Evolutionary conservation across 2,329 filamentous ascomycete species (phyloP), one percentile per base, ranked within the genome.

Genomic region (Fusarium beomiforme): DNA sequence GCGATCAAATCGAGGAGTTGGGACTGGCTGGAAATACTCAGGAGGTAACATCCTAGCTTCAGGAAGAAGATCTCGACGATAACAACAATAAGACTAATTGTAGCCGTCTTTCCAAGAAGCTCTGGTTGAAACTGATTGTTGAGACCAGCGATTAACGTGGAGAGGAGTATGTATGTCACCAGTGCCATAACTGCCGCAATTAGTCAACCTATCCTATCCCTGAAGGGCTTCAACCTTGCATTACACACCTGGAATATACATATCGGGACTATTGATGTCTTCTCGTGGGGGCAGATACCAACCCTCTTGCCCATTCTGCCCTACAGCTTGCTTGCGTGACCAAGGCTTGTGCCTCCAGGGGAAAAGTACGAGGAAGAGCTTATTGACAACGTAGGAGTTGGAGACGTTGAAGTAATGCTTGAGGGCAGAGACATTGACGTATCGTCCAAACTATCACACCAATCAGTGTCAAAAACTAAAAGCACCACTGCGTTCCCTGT

Each of bases 321-420:
- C 90, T 61, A 91, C 87, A 61, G 91, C 86, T 80, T 97, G 93
- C 81, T 97, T 94, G 73, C 97, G 92, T 67, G 94, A 97, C 96
- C 96, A 99, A 9, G 95, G 95, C 84, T 95, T 95, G 83, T 99
- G 97, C 75, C 95, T 89, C 95, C 96, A 99, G 58, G 96, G 96
- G 82, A 98, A 97, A 67, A 99, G 90, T 64, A 99, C 95, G 64
- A 99, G 89, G 79, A 92, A 90, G 64, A 99, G 88, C 83, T 99
- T 99, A 83, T 92, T 94, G 79, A 97, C 87, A 79, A 99, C 96
- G 83, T 99, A 99, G 65, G 90, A 93, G 86, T 99, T 99, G 74
- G 95, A 97, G 71, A 99, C 96, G 83, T 98, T 98, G 86, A 99
- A 99, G 87, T 98, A 99, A 84, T 98, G 96, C 83, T 99, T 99